These are phyloP conservation scores for Gliomastix tumulicola DNA, from an alignment of 2,329 filamentous ascomycete genomes.

Conservation along the genomic window DNA sequence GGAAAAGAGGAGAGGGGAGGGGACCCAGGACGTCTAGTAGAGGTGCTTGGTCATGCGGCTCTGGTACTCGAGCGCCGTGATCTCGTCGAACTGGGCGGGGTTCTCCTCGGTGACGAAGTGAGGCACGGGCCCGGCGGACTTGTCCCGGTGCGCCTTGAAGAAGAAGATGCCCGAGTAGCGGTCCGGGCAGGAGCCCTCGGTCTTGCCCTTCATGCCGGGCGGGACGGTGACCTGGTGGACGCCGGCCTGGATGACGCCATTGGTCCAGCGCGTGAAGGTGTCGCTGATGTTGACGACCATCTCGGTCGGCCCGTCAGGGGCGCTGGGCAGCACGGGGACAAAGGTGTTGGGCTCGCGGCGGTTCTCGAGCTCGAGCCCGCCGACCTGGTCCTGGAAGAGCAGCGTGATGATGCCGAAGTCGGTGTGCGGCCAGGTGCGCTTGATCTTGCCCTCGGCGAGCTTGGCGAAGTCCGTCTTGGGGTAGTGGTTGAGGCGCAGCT, in stretches of 20 bases:
- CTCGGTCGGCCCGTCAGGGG: no score
- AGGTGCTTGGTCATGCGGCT: no score
- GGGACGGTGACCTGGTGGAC: constrained; percentile 1
- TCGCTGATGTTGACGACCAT: constrained; percentile 25
- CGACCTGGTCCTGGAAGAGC: constrained; percentile 32
- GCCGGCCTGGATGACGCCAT: constrained; percentile 7
- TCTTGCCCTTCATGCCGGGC: constrained; percentile 4
- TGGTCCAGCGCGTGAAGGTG: constrained; percentile 22
- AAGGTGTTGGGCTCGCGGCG: constrained; percentile 19
- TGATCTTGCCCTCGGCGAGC: constrained; percentile 13
- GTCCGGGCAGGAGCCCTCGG: constrained; percentile 7
- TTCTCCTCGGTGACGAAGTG: constrained; percentile 1
- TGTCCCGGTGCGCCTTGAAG: constrained; percentile 17
- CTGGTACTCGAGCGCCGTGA: background rate
- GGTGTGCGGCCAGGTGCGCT: constrained; percentile 7
- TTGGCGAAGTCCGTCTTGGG: constrained; percentile 12
- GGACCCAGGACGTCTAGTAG: no score
- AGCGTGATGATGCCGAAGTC: constrained; percentile 13
- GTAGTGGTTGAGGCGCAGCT: constrained; percentile 9
- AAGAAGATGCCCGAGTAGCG: constrained; percentile 17
- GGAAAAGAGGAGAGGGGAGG: no score
- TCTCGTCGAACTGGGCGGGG: no score
- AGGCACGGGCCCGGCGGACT: background rate
- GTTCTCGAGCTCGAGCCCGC: constrained; percentile 35
- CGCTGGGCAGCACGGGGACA: constrained; percentile 16